Percentiles rank a stretch among this genome's conserved stretches.
Evolutionary conservation across 176 grass and related monocot genomes (phyloP).

Genomic region (Oryza meridionalis): DNA sequence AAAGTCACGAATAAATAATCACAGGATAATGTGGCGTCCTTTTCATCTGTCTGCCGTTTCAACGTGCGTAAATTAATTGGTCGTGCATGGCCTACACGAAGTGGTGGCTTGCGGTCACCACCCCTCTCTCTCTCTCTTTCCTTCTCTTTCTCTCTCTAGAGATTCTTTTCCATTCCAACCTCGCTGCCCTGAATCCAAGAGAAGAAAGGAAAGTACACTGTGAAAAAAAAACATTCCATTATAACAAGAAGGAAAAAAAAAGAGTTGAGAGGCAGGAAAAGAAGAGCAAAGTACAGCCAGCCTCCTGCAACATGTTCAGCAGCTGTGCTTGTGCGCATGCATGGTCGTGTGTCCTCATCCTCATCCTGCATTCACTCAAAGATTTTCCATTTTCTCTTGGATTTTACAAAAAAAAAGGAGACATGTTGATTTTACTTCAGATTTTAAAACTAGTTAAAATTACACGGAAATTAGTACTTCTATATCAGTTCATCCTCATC

Average conservation of each 20-base stretch:
- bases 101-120: constrained; percentile 37
- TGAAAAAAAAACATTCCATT: constrained; percentile 53
- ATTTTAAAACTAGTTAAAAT: neutral
- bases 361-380: neutral
- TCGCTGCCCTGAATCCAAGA: constrained; percentile 46
- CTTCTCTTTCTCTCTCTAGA: neutral
- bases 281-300: constrained; percentile 31
- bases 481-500: no score
- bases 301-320: constrained; percentile 30
- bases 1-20: neutral
- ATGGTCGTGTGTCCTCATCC: neutral
- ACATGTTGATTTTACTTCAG: neutral
- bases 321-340: neutral
- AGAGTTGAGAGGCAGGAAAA: neutral
- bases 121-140: neutral
- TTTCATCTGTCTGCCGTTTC: constrained; percentile 18
- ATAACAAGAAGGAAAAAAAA: constrained; percentile 9
- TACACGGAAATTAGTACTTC: neutral
- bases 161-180: constrained; percentile 26
- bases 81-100: constrained; percentile 41
- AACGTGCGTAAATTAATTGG: constrained; percentile 50
- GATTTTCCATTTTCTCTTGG: neutral
- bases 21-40: constrained; percentile 13
- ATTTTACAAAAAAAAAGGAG: neutral
- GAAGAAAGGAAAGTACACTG: constrained; percentile 49